These are phyloP conservation scores for Amaranthus tricolor DNA, from an alignment of 179 eudicot species.

Conservation along the genomic window DNA sequence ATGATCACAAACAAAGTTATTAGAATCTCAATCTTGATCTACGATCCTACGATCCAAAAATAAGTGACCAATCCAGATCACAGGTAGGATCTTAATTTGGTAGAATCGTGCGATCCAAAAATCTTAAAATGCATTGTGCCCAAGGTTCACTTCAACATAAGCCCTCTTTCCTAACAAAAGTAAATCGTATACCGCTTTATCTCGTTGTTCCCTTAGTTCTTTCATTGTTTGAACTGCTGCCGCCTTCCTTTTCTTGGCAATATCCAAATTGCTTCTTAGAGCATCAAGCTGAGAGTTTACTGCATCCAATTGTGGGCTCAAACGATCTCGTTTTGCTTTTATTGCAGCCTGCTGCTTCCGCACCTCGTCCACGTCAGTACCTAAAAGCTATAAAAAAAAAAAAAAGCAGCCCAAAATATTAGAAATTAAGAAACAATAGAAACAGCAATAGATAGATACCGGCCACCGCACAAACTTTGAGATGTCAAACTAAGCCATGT, in stretches of 20 bases:
- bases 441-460: not conserved
- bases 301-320: conserved; percentile 37
- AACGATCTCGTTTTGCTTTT: conserved; percentile 41
- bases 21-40: no score
- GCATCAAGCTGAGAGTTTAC: conserved; percentile 37
- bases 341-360: conserved; percentile 59
- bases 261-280: conserved; percentile 41
- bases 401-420: not conserved
- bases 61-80: no score
- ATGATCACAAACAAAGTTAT: no score
- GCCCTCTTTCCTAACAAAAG: not conserved
- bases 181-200: conserved; percentile 48
- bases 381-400: conserved; percentile 53
- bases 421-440: not conserved
- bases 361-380: conserved; percentile 70
- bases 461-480: not conserved
- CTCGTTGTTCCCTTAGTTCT: conserved; percentile 46
- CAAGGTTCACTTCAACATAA: not conserved
- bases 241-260: conserved; percentile 38
- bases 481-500: conserved; percentile 14
- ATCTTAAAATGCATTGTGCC: not conserved
- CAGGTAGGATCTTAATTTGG: no score
- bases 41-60: no score
- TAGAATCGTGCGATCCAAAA: not conserved
- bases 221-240: conserved; percentile 28